Evolutionary conservation across 805 yeast genomes (phyloP), one percentile per base, ranked within the genome.

Genomic region (Yamadazyma scolyti): DNA sequence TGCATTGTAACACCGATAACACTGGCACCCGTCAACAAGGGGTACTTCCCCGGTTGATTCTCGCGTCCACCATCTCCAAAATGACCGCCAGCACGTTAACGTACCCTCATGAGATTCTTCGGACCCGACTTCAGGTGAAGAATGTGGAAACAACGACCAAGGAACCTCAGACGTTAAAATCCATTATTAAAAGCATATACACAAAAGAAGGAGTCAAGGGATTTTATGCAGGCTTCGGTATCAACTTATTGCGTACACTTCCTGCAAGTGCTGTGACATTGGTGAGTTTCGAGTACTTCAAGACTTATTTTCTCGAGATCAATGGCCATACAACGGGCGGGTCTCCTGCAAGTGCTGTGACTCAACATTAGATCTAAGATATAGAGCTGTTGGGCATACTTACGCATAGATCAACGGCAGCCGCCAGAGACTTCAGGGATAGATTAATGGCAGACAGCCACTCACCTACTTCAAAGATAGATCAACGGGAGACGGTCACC

Each of bases 221-320:
- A 3, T 90, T 87, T 53, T 93, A 93, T 52, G 80, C 93, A 1
- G 98, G 98, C 0, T 83, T 89, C 47, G 70, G 79, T 1, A 80
- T 94, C 13, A 93, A 93, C 51, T 61, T 93, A 48, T 75, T 86
- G 18, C 68, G 98, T 46, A 93, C 98, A 0, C 86, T 90, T 0
- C 98, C 98, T 3, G 89, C 96, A 1, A 77, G 88, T 45, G 97
- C 97, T 1, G 86, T 90, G n/a, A 93, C 98, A 2, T 67, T 93
- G 45, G 88, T 90, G 7, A 84, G 95, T 17, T 93, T 85, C 56
- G 98, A 93, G 52, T 82, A 81, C 53, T 73, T 82, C 54, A 77
- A 77, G 52, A 67, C 71, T 23, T 74, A 73, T 47, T 61, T 80
- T 39, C 46, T 64, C 31, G 60, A 53, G 25, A 33, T 33, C 20